Evolutionary conservation across 192 early-diverging fungal genomes (phyloP).

Genomic region (Spinellus fusiger): DNA sequence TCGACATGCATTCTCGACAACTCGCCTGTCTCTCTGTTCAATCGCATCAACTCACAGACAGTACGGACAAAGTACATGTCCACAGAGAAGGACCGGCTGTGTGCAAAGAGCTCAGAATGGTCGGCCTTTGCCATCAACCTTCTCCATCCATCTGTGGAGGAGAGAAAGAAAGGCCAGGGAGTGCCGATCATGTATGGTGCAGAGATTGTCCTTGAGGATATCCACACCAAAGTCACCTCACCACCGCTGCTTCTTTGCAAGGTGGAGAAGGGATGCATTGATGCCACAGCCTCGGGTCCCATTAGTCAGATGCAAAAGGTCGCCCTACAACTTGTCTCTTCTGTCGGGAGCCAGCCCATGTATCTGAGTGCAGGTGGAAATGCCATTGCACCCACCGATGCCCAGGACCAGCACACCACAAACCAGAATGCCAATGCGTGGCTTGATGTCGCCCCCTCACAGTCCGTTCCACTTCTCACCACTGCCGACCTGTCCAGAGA

Average conservation of each 20-base stretch:
- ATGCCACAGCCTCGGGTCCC: slow-evolving; percentile 55
- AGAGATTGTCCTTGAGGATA: slow-evolving; percentile 64
- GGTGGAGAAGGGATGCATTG: slow-evolving; percentile 69
- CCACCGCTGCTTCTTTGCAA: slow-evolving; percentile 71
- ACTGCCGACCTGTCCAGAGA: too few relatives aligned
- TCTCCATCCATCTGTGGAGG: not conserved
- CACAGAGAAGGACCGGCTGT: slow-evolving; percentile 49
- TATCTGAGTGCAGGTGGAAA: slow-evolving; percentile 43
- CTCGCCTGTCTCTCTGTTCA: slow-evolving; percentile 77
- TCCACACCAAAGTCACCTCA: slow-evolving; percentile 54
- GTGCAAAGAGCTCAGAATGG: slow-evolving; percentile 59
- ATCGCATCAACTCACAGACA: slow-evolving; percentile 89
- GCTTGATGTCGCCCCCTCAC: slow-evolving; percentile 2
- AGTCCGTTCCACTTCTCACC: not conserved
- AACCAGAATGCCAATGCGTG: slow-evolving; percentile 12
- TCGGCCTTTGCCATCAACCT: slow-evolving; percentile 55
- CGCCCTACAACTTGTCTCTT: slow-evolving; percentile 47
- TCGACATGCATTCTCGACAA: slow-evolving; percentile 73
- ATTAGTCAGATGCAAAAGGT: slow-evolving; percentile 87
- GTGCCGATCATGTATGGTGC: slow-evolving; percentile 66
- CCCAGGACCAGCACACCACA: not conserved
- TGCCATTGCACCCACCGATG: not conserved
- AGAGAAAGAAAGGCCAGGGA: not conserved
- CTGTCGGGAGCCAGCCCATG: slow-evolving; percentile 17
- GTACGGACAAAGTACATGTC: slow-evolving; percentile 82